Evolutionary conservation across 2,329 filamentous ascomycete species (phyloP).

Genomic region (Penicillium sp.): DNA sequence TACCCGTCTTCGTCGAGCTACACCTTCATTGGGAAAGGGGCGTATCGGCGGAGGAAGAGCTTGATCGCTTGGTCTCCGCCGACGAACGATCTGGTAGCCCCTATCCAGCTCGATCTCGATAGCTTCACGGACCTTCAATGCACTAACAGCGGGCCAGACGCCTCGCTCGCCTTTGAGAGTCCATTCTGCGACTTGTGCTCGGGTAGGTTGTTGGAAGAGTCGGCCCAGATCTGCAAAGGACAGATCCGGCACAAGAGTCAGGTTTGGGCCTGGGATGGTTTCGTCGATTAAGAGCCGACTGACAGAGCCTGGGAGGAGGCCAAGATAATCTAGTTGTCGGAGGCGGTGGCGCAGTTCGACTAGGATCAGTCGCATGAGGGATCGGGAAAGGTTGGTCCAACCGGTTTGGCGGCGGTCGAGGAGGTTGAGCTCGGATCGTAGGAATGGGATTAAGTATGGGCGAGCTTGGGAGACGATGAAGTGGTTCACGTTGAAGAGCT

Average conservation of each 20-base stretch:
- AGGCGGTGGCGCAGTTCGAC: slow-evolving; percentile 79
- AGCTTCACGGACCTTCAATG: slow-evolving; percentile 76
- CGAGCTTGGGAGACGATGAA: slow-evolving; percentile 92
- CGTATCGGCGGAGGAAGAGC: slow-evolving; percentile 13
- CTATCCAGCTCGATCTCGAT: slow-evolving; percentile 86
- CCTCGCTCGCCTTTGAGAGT: slow-evolving; percentile 79
- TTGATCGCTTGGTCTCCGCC: slow-evolving; percentile 33
- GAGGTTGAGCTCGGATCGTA: slow-evolving; percentile 77
- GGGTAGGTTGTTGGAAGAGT: slow-evolving; percentile 79
- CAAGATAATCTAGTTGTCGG: slow-evolving; percentile 75
- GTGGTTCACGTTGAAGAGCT: slow-evolving; percentile 91
- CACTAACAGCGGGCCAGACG: slow-evolving; percentile 86
- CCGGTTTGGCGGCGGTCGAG: slow-evolving; percentile 62
- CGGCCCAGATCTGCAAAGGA: slow-evolving; percentile 71
- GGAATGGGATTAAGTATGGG: slow-evolving; percentile 84
- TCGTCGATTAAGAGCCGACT: slow-evolving; percentile 81
- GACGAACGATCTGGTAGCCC: slow-evolving; percentile 77
- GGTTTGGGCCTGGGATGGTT: slow-evolving; percentile 71
- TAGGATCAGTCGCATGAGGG: slow-evolving; percentile 65
- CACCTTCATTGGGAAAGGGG: slow-evolving; percentile 31
- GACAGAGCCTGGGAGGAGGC: slow-evolving; percentile 68
- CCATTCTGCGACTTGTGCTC: slow-evolving; percentile 78
- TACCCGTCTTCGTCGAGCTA: slow-evolving; percentile 25
- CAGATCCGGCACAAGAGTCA: slow-evolving; percentile 82
- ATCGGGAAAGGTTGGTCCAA: slow-evolving; percentile 59